Conservation (phyloP, 2,329 filamentous ascomycete genomes). For the Macrophomina phaseolina region DNA sequence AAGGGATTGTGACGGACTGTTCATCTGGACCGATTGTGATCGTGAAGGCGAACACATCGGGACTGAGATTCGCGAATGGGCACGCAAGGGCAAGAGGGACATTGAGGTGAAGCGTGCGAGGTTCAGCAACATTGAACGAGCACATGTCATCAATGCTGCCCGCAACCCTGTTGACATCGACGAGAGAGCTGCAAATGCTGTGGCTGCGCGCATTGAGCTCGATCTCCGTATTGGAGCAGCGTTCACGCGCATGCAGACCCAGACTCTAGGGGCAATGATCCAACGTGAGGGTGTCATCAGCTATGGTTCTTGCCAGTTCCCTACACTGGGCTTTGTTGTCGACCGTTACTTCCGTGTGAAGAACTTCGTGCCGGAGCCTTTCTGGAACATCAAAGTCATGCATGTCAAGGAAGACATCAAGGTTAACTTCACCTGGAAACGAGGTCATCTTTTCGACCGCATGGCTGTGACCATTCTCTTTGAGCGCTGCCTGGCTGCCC, state of each 20-base stretch:
- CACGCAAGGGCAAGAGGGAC: conserved; percentile 71
- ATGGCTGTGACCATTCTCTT: conserved; percentile 81
- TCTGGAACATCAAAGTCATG: conserved; percentile 89
- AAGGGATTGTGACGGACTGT: conserved; percentile 71
- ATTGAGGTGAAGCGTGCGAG: conserved; percentile 84
- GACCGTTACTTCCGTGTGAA: conserved; percentile 93
- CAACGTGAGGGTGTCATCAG: conserved; percentile 72
- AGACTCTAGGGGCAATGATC: conserved; percentile 75
- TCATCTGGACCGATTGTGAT: conserved; percentile 99
- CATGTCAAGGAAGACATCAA: conserved; percentile 78
- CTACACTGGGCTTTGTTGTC: conserved; percentile 94
- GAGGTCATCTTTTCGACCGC: conserved; percentile 85
- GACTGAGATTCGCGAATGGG: conserved; percentile 83
- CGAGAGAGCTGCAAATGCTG: conserved; percentile 84
- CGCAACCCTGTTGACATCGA: conserved; percentile 78
- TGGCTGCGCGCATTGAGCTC: conserved; percentile 86
- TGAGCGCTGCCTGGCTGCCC: conserved; percentile 80
- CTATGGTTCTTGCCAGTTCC: conserved; percentile 97
- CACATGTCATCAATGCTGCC: conserved; percentile 87
- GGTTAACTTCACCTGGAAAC: conserved; percentile 83
- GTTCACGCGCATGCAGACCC: conserved; percentile 87
- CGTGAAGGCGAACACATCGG: conserved; percentile 97
- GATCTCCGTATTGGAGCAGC: conserved; percentile 90
- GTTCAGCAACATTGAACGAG: conserved; percentile 96
- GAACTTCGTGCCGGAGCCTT: conserved; percentile 89